Evolutionary conservation across 176 grass and related monocot genomes (phyloP).

Genomic region (Musa beccarii): DNA sequence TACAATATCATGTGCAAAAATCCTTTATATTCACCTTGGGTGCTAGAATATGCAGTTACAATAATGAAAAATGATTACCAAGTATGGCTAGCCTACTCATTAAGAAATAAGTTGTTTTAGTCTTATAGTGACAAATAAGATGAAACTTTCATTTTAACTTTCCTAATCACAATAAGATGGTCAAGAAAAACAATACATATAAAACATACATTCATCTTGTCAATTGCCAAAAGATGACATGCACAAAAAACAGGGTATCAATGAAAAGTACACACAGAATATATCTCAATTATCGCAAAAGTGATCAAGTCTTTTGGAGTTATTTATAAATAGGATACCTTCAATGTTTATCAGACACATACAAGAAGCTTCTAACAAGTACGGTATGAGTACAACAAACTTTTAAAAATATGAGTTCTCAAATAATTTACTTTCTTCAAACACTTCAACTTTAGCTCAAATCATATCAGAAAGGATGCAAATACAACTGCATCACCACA

Average conservation of each 20-base stretch:
- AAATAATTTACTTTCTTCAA: too few relatives aligned
- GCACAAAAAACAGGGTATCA: not conserved
- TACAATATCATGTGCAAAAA: not conserved
- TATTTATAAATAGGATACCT: too few relatives aligned
- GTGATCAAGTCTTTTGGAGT: too few relatives aligned
- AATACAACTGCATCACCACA: too few relatives aligned
- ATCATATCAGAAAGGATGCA: too few relatives aligned
- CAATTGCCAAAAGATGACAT: not conserved
- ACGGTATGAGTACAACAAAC: too few relatives aligned
- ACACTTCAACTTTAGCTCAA: too few relatives aligned
- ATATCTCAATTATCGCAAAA: too few relatives aligned
- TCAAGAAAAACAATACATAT: not conserved
- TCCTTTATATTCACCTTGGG: not conserved
- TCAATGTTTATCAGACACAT: too few relatives aligned
- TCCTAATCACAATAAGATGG: not conserved
- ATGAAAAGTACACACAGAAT: too few relatives aligned
- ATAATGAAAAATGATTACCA: not conserved
- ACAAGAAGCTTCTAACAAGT: too few relatives aligned
- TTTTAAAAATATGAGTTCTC: too few relatives aligned
- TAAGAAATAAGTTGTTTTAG: not conserved
- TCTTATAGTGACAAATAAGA: not conserved
- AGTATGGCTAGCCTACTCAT: not conserved
- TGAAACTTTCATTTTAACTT: not conserved
- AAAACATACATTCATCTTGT: not conserved
- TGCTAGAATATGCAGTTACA: not conserved